Evolutionary conservation across 768 basidiomycete genomes (phyloP).

Genomic region (Boletus speciosus): DNA sequence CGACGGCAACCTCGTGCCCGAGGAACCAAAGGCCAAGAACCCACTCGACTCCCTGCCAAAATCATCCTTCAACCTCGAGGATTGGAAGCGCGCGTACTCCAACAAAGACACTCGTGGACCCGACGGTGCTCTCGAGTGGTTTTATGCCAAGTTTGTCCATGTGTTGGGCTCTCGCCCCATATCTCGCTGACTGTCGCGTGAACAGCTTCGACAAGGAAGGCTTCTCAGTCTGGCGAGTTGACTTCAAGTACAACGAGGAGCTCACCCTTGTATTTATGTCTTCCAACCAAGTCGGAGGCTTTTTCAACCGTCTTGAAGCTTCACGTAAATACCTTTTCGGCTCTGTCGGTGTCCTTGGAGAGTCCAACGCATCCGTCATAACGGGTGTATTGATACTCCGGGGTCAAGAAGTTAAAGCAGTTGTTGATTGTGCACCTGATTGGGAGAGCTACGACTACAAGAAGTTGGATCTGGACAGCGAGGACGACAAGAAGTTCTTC

Average conservation of each 20-base stretch:
- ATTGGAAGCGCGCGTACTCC: constrained; percentile 97
- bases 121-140: constrained; percentile 86
- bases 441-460: constrained; percentile 86
- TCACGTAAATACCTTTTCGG: constrained; percentile 97
- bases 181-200: constrained; percentile 4
- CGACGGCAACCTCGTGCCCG: constrained; percentile 67
- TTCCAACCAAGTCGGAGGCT: constrained; percentile 87
- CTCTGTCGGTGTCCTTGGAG: constrained; percentile 87
- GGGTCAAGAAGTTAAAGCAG: constrained; percentile 68
- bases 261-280: constrained; percentile 94
- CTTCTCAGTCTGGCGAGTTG: constrained; percentile 87
- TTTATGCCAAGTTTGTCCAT: constrained; percentile 80
- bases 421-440: constrained; percentile 82
- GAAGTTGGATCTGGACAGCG: constrained; percentile 70
- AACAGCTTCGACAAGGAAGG: constrained; percentile 81
- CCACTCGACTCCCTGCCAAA: constrained; percentile 91
- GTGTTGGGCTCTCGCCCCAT: not conserved
- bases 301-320: constrained; percentile 97
- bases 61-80: constrained; percentile 84
- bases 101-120: constrained; percentile 94
- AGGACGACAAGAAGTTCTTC: constrained; percentile 83
- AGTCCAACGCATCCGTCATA: constrained; percentile 73
- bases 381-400: constrained; percentile 79
- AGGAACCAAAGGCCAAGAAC: constrained; percentile 91
- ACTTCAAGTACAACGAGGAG: constrained; percentile 97